A percentile compares a stretch with the other conserved stretches of the same genome.
These are phyloP conservation scores for Salvia sclarea DNA, from an alignment of 305 asterid species.

Conservation along the genomic window DNA sequence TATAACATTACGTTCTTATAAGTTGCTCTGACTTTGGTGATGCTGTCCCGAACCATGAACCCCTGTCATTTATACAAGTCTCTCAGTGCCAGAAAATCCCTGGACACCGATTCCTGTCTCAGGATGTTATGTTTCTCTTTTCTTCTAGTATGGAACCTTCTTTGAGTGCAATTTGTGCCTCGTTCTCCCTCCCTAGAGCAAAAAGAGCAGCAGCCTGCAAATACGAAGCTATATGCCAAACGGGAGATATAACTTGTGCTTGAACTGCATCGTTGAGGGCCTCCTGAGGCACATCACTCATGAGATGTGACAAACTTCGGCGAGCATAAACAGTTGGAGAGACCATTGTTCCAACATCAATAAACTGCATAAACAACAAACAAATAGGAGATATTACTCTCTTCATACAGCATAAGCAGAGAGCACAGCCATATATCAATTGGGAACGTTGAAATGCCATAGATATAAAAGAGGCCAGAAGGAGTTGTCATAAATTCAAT, in stretches of 20 bases:
- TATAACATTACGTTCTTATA: slow-evolving; percentile 18
- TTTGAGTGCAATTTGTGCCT: slow-evolving; percentile 87
- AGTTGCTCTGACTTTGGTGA: slow-evolving; percentile 28
- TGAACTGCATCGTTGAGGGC: slow-evolving; percentile 91
- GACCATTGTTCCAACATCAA: slow-evolving; percentile 90
- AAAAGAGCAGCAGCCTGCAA: slow-evolving; percentile 87
- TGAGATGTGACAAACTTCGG: slow-evolving; percentile 81
- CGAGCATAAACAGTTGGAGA: slow-evolving; percentile 92
- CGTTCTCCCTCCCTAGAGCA: slow-evolving; percentile 82
- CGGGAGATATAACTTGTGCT: slow-evolving; percentile 91
- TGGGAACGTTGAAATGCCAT: neutral
- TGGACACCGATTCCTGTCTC: slow-evolving; percentile 25
- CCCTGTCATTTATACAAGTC: slow-evolving; percentile 13
- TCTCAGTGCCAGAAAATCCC: slow-evolving; percentile 25
- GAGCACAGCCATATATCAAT: neutral
- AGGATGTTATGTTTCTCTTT: slow-evolving; percentile 61
- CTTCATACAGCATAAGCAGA: slow-evolving; percentile 6
- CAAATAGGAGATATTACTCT: neutral
- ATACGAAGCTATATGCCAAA: slow-evolving; percentile 93
- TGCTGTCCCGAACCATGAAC: slow-evolving; percentile 27
- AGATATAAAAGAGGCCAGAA: neutral
- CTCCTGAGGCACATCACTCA: slow-evolving; percentile 76
- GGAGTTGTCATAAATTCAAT: neutral
- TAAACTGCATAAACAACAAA: slow-evolving; percentile 57
- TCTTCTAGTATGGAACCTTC: slow-evolving; percentile 93